Base-by-base conservation (phyloP, 257 asterid genomes). In the Verbascum thapsus region DNA sequence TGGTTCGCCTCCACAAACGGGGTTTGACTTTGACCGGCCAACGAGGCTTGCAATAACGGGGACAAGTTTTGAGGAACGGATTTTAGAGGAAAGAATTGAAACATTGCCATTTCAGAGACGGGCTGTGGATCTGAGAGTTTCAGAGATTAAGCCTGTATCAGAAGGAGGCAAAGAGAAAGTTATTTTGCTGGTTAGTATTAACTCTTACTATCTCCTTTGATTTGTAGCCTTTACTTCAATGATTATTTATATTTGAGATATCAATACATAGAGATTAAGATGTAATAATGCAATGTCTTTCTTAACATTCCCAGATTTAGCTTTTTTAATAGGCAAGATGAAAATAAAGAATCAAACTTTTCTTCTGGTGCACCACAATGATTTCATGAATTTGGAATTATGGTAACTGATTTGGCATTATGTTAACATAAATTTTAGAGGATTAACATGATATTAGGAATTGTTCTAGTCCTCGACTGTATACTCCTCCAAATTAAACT, bases 111-210 rank as follows among this genome's bases (percentile, higher is more conserved):
- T 66, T 47, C 73, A 66, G 22, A 58, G 64, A 51, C 55, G 59
- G 30, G 12, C 53, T 17, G 38, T 57, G 10, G 37, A 53, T 2
- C 7, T 40, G 55, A 67, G 44, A 23, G 58, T 73, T 66, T 49
- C 58, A 8, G 77, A 72, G 62, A 49, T 52, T 48, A 48, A 52
- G 50, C 51, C 51, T 23, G 62, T 49, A 19, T 48, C 49, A 3
- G 73, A 71, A 39, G 55, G 44, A 17, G n/a, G 17, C 50, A 52
- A 61, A 56, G 57, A 70, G 49, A 58, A 51, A 49, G 44, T 72
- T 34, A 53, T 72, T 49, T 40, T 72, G 13, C 51, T 69, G 79
- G 79, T 79, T 10, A 69, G 82, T 69, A 45, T 38, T 11, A 22
- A 7, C 54, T 51, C 35, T 55, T 41, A 15, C 10, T 50, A n/a